Base-by-base conservation (phyloP, 768 basidiomycete species). In the Rubroboletus pulcherrimus region DNA sequence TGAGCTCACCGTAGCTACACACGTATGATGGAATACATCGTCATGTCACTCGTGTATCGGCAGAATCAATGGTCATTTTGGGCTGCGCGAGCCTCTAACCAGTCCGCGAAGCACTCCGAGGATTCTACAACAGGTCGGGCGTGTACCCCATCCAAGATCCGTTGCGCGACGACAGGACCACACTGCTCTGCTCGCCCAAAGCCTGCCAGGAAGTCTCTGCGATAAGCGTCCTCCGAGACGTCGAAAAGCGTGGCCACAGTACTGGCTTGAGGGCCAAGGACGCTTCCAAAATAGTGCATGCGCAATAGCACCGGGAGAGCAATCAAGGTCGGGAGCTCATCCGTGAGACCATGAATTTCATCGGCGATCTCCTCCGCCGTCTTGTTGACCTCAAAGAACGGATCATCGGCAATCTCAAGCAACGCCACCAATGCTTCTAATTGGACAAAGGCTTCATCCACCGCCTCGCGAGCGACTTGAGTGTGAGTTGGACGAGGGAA, bases 101-200 rank as follows among this genome's bases (percentile, higher is more conserved):
- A 85, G 35, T 72, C 70, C n/a, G 71, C 65, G 6, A 82, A 39
- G 41, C 42, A 58, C 12, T 58, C 50, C 19, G 47, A 70, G 29
- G 75, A 57, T 59, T 77, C 74, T 3, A 53, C 53, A 33, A 66
- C 61, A 7, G 68, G 66, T 43, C 68, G 67, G 24, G 56, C 59
- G 21, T 70, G 73, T 35, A 90, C 70, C 24, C 75, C 73, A 33
- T 85, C 78, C 34, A 84, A 70, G 39, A 89, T 74, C 24, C 79
- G 79, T 63, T 78, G 77, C 4, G 79, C 84, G 46, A 90, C 81
- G 5, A 79, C 72, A 21, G 71, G 71, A 42, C 83, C 83, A 60
- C 83, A 88, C 62, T 90, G 87, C 59, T 91, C 89, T 38, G 89
- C 90, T 51, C 87, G 76, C 14, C 85, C 83, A 66, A 91, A 92